These are phyloP conservation scores for Amoebophrya sp. DNA, from an alignment of 169 alveolate species.

Conservation along the genomic window DNA sequence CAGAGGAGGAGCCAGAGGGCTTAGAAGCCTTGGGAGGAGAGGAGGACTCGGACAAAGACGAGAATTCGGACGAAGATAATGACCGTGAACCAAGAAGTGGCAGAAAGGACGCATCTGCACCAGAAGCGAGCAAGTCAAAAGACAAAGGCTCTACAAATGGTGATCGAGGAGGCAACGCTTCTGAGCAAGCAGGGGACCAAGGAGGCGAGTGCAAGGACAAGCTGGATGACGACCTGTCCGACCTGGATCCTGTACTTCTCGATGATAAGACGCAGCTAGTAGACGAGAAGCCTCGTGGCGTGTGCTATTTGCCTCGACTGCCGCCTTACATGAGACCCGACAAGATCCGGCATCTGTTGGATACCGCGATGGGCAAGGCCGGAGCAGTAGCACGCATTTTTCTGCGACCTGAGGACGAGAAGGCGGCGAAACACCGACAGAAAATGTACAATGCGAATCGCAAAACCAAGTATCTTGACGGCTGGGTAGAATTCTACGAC, in stretches of 20 bases:
- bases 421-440: neutral
- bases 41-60: neutral
- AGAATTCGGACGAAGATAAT: no score
- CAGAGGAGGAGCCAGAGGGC: neutral
- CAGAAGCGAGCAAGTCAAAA: no score
- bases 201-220: no score
- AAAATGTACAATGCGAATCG: slow-evolving; percentile 41
- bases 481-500: slow-evolving; percentile 76
- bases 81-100: no score
- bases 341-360: slow-evolving; percentile 4
- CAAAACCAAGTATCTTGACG: slow-evolving; percentile 60
- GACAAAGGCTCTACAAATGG: no score
- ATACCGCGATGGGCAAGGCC: neutral
- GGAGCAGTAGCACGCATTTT: neutral
- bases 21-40: neutral
- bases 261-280: neutral
- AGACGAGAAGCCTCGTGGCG: neutral
- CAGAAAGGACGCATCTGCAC: no score
- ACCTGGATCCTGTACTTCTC: neutral
- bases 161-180: no score
- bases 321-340: slow-evolving; percentile 14
- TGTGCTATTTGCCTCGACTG: neutral
- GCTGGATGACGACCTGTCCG: neutral
- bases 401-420: neutral
- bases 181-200: no score